Conservation (phyloP, 2,329 filamentous ascomycete species). For the Ascochyta koolunga region DNA sequence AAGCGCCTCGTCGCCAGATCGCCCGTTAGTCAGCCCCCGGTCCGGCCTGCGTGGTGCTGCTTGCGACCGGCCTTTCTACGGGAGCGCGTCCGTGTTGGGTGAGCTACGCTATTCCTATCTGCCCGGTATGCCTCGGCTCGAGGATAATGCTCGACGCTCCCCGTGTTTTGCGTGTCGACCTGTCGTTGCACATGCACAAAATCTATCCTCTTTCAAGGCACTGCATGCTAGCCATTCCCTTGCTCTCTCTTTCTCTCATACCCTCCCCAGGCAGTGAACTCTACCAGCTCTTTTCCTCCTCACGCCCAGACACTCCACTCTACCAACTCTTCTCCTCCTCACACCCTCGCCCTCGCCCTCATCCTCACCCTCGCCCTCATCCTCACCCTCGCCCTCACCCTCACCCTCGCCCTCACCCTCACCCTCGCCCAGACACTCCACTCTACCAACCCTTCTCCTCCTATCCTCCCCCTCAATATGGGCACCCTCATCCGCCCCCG, state of each 20-base stretch:
- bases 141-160: slow-evolving; percentile 11
- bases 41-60: not conserved
- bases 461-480: slow-evolving; percentile 27
- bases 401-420: too few relatives aligned
- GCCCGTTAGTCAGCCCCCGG: slow-evolving; percentile 21
- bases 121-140: slow-evolving; percentile 36
- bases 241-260: too few relatives aligned
- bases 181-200: slow-evolving; percentile 6
- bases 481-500: slow-evolving; percentile 74
- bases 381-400: too few relatives aligned
- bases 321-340: too few relatives aligned
- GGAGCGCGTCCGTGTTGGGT: slow-evolving; percentile 9
- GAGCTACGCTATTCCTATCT: not conserved
- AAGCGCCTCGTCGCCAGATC: slow-evolving; percentile 6
- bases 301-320: too few relatives aligned
- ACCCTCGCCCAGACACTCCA: not conserved
- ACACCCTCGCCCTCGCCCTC: too few relatives aligned
- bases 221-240: too few relatives aligned
- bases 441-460: not conserved
- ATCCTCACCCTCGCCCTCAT: too few relatives aligned
- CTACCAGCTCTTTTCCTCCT: too few relatives aligned
- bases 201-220: not conserved
- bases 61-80: slow-evolving; percentile 1
- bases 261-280: too few relatives aligned
- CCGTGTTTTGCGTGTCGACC: not conserved